These are phyloP conservation scores for Oleoguttula mirabilis DNA, from an alignment of 495 filamentous ascomycete species.

Conservation along the genomic window DNA sequence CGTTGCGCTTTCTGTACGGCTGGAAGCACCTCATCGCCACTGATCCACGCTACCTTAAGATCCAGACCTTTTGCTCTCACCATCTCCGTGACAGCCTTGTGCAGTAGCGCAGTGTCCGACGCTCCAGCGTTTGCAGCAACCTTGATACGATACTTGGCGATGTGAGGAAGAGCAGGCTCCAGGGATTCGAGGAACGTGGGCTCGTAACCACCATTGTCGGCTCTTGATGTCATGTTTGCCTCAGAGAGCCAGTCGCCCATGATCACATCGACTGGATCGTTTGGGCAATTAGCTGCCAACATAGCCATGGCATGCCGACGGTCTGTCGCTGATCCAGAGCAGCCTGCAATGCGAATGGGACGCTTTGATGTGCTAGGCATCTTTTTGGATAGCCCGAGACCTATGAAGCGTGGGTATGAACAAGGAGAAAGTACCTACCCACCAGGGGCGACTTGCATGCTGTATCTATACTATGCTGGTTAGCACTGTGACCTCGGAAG, in stretches of 20 bases:
- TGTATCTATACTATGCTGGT: no score
- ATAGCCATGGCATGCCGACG: slow-evolving; percentile 43
- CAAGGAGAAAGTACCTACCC: background rate
- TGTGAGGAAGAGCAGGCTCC: slow-evolving; percentile 38
- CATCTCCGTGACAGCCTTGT: slow-evolving; percentile 36
- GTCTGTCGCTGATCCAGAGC: slow-evolving; percentile 44
- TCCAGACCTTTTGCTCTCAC: slow-evolving; percentile 33
- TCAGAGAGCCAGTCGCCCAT: slow-evolving; percentile 49
- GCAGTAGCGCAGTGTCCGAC: slow-evolving; percentile 37
- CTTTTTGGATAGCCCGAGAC: background rate
- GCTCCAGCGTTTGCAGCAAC: slow-evolving; percentile 49
- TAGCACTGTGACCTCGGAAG: no score
- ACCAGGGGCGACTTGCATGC: no score
- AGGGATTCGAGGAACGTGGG: slow-evolving; percentile 42
- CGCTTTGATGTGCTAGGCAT: slow-evolving; percentile 8
- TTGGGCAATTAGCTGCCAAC: slow-evolving; percentile 38
- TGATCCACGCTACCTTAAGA: slow-evolving; percentile 42
- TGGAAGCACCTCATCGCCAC: slow-evolving; percentile 41
- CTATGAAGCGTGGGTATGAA: background rate
- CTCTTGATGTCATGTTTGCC: slow-evolving; percentile 39
- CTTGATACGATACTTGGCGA: slow-evolving; percentile 42
- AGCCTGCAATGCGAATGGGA: slow-evolving; percentile 26
- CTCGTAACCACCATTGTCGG: slow-evolving; percentile 34
- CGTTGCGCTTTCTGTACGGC: slow-evolving; percentile 32
- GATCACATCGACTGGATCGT: slow-evolving; percentile 44